Evolutionary conservation across 1,284 basidiomycete species (phyloP).

Genomic region (Trichosporon inkin): DNA sequence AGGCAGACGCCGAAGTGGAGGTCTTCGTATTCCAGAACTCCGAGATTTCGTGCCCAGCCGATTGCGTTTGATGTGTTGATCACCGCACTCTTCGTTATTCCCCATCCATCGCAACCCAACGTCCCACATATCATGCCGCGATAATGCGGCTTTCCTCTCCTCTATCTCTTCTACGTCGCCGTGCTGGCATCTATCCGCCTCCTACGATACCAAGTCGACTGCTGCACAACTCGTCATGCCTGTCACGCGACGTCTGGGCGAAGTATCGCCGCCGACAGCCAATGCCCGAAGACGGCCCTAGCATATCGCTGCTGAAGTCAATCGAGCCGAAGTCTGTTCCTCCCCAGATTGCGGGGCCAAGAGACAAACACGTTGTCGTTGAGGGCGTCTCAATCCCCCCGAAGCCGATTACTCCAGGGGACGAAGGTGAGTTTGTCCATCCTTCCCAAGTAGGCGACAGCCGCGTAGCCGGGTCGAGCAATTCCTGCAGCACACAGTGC

Average conservation of each 20-base stretch:
- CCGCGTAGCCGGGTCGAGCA: not conserved
- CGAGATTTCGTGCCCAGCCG: not conserved
- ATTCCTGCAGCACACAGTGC: not conserved
- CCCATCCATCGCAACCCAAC: not conserved
- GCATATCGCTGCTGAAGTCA: not conserved
- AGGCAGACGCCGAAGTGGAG: not conserved
- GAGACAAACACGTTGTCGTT: constrained; percentile 30
- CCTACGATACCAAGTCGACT: not conserved
- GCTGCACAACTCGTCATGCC: not conserved
- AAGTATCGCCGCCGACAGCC: constrained; percentile 14
- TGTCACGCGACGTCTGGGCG: constrained; percentile 15
- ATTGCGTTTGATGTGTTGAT: constrained; percentile 8
- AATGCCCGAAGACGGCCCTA: not conserved
- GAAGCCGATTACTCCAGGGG: constrained; percentile 39
- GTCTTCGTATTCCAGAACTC: too few species aligned
- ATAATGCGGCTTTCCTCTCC: not conserved
- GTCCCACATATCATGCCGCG: not conserved
- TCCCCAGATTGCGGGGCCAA: not conserved
- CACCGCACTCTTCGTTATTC: constrained; percentile 1
- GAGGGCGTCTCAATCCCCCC: constrained; percentile 38
- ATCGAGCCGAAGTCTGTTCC: not conserved
- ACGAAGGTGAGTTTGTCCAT: constrained; percentile 35
- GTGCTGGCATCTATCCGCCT: not conserved
- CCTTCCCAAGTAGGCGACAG: not conserved
- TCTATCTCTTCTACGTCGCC: not conserved